A percentile compares a stretch with the other conserved stretches of the same genome.
phyloP scores from a whole-genome alignment of 1,284 basidiomycete genomes.

The Moesziomyces parantarcticus region DNA sequence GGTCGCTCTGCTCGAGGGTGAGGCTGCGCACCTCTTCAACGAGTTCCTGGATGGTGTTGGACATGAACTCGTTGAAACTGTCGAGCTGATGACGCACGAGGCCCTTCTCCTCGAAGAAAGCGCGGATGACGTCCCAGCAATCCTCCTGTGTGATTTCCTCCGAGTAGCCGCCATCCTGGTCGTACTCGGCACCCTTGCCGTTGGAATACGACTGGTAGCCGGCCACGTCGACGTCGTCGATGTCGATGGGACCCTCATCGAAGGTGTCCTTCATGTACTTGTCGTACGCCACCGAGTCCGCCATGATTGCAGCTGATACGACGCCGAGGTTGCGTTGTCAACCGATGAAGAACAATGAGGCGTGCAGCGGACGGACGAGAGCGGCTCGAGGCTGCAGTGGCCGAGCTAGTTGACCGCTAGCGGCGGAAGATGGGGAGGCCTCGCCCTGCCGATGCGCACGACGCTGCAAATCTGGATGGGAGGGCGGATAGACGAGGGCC shows the following conservation, averaged over 20 bases:
- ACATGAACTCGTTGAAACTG: constrained; percentile 98
- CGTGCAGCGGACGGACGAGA: not conserved
- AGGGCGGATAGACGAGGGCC: constrained; percentile 1
- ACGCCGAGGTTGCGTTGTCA: constrained; percentile 20
- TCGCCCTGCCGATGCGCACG: not conserved
- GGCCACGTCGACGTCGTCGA: constrained; percentile 35
- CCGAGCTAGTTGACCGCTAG: not conserved
- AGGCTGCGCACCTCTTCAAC: constrained; percentile 95
- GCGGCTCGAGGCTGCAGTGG: constrained; percentile 1
- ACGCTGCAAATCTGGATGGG: constrained; percentile 10
- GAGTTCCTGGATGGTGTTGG: constrained; percentile 99
- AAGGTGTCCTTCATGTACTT: constrained; percentile 56
- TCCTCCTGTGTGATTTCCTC: constrained; percentile 66
- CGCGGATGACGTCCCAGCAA: constrained; percentile 75
- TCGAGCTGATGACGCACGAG: constrained; percentile 97
- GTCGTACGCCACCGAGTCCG: constrained; percentile 53
- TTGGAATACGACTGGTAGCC: constrained; percentile 30
- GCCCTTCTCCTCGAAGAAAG: constrained; percentile 97
- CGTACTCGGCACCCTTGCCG: constrained; percentile 33
- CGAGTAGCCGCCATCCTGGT: constrained; percentile 53
- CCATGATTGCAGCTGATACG: constrained; percentile 27
- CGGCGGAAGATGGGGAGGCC: constrained; percentile 3
- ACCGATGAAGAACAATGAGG: not conserved
- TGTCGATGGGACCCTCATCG: constrained; percentile 42
- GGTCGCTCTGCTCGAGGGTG: constrained; percentile 93